Evolutionary conservation across 257 asterid genomes (phyloP), one percentile per base, ranked within the genome.

Genomic region (Nicotiana tabacum): DNA sequence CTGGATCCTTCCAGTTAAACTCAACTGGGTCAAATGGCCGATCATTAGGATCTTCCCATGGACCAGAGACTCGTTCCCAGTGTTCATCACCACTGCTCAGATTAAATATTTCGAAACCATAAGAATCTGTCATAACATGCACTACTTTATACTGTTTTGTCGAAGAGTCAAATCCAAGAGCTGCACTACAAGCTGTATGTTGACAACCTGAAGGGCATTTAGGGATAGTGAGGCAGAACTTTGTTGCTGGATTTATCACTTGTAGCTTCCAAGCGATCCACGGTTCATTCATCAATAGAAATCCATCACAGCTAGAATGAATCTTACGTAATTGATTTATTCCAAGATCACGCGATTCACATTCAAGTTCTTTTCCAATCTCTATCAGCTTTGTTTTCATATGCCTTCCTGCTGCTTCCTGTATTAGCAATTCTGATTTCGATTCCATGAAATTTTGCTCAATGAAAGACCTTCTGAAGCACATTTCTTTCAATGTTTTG

Each of bases 231-330:
- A 78, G 18, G 15, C 83, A 70, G 13, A 56, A 43, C 61, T 1
- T 60, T 29, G 83, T 84, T 8, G 70, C n/a, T n/a, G 70, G 70
- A 69, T 77, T 85, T 78, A 65, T n/a, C 16, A 77, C 80, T 82
- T 82, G 88, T 77, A 82, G 72, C 53, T 11, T 57, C 13, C 67
- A 46, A 55, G 4, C 0, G 3, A 27, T 2, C 37, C 39, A 16
- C 37, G 67, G 77, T 62, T 64, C 55, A 78, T 64, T 48, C 43
- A 82, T 69, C 53, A 85, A 68, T 55, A 82, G 48, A 33, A 85
- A 82, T 39, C 85, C 88, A 6, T 82, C 77, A 24, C 83, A 85
- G 62, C 85, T 82, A 66, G 83, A 77, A 61, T 81, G 65, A 53
- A 51, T 13, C 6, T 32, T 43, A 53, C 56, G 43, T 35, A 32